A percentile compares a stretch with the other conserved stretches of the same genome.
phyloP scores from a whole-genome alignment of 2,329 filamentous ascomycete species.

The Hymenotorrendiella dingleyae region DNA sequence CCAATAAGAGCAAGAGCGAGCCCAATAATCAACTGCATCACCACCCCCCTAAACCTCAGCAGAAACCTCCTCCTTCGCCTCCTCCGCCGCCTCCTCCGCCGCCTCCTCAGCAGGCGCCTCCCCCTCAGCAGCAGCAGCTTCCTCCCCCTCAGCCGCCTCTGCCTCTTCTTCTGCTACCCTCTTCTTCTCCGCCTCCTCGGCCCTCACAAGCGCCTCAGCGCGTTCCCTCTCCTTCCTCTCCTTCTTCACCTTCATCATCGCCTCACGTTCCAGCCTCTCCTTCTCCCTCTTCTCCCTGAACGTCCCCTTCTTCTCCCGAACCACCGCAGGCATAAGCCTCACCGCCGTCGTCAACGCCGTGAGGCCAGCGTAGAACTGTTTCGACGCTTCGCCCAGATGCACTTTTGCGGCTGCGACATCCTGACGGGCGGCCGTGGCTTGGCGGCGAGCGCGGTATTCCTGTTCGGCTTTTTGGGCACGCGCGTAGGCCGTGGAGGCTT shows the following conservation, averaged over 20 bases:
- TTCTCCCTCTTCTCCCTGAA: conserved; percentile 28
- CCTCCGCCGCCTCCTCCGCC: neutral
- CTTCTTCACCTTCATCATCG: conserved; percentile 31
- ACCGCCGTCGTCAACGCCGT: conserved; percentile 1
- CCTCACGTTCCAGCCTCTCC: conserved; percentile 23
- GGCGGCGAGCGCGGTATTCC: conserved; percentile 20
- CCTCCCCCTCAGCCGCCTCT: conserved; percentile 1
- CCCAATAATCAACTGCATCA: no score
- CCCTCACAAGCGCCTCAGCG: conserved; percentile 31
- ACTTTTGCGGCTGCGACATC: conserved; percentile 18
- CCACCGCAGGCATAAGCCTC: conserved; percentile 23
- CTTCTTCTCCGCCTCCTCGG: conserved; percentile 27
- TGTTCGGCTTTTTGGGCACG: conserved; percentile 22
- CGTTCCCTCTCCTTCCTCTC: conserved; percentile 33
- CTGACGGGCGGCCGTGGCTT: conserved; percentile 15
- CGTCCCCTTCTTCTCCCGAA: conserved; percentile 34
- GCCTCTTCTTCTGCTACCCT: conserved; percentile 13
- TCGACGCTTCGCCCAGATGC: conserved; percentile 13
- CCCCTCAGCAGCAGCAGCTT: conserved; percentile 1
- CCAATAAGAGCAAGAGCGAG: no score
- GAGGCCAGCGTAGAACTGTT: conserved; percentile 8
- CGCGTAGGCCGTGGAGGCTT: conserved; percentile 19
- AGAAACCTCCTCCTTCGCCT: neutral
- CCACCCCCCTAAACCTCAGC: neutral
- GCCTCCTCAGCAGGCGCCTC: neutral